Evolutionary conservation across 2,329 filamentous ascomycete genomes (phyloP).

Genomic region (Talaromyces amestolkiae): DNA sequence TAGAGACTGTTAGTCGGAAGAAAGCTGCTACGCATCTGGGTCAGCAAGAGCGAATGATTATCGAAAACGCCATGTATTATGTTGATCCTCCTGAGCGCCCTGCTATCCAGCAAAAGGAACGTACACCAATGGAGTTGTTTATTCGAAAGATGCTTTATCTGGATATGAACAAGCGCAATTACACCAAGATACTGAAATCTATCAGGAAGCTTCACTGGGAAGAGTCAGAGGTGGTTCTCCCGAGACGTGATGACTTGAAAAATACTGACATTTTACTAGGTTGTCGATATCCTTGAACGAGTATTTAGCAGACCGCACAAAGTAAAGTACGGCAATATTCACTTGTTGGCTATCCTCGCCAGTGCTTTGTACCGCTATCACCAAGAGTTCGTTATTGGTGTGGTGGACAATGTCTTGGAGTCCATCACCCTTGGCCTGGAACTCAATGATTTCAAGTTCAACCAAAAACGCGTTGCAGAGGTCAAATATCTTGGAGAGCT

Average conservation of each 20-base stretch:
- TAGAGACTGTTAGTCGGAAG: conserved; percentile 93
- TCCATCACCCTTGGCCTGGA: conserved; percentile 84
- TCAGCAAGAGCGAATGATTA: conserved; percentile 94
- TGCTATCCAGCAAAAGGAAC: conserved; percentile 93
- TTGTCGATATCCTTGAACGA: conserved; percentile 76
- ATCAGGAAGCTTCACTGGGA: conserved; percentile 97
- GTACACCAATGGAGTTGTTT: conserved; percentile 88
- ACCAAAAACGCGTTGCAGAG: conserved; percentile 89
- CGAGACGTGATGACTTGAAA: not conserved
- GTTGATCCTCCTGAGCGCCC: conserved; percentile 92
- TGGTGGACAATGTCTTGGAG: conserved; percentile 89
- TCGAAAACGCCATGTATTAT: conserved; percentile 97
- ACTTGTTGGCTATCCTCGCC: conserved; percentile 84
- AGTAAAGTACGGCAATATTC: conserved; percentile 96
- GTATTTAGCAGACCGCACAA: conserved; percentile 95
- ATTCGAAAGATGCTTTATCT: conserved; percentile 89
- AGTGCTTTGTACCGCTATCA: conserved; percentile 90
- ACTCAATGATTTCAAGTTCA: conserved; percentile 95
- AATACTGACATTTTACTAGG: conserved; percentile 39
- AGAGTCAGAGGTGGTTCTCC: conserved; percentile 66
- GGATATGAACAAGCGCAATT: conserved; percentile 90
- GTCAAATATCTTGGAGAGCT: conserved; percentile 95
- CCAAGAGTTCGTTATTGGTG: conserved; percentile 81
- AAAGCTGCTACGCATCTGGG: conserved; percentile 94
- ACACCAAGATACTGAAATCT: conserved; percentile 90